These are phyloP conservation scores for Pleurotus citrinopileatus DNA, from an alignment of 768 basidiomycete species.

Conservation along the genomic window DNA sequence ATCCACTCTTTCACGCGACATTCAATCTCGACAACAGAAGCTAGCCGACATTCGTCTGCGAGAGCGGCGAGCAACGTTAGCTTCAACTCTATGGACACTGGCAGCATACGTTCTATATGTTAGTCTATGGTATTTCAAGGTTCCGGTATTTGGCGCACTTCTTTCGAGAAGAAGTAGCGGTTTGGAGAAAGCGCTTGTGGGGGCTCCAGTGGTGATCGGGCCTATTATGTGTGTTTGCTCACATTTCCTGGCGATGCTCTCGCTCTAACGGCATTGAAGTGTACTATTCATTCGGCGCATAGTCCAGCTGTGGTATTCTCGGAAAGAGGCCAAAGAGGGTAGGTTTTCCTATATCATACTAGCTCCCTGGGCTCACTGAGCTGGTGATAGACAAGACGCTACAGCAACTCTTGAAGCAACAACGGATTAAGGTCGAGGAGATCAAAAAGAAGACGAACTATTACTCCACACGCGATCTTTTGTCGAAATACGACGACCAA, in stretches of 20 bases:
- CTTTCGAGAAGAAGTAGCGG: constrained; percentile 22
- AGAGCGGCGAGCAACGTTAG: constrained; percentile 74
- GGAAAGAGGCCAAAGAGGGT: constrained; percentile 83
- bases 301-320: constrained; percentile 80
- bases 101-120: constrained; percentile 72
- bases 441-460: constrained; percentile 98
- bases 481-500: constrained; percentile 85
- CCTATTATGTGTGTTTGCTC: constrained; percentile 68
- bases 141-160: too few species aligned
- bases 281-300: constrained; percentile 77
- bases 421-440: constrained; percentile 86
- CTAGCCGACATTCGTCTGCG: constrained; percentile 84
- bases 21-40: constrained; percentile 69
- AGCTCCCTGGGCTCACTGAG: constrained; percentile 1
- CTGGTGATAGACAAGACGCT: constrained; percentile 71
- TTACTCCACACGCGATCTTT: constrained; percentile 84
- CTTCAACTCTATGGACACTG: constrained; percentile 77
- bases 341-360: constrained; percentile 14
- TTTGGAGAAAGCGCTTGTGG: constrained; percentile 44
- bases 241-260: constrained; percentile 5
- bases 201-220: constrained; percentile 62
- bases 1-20: constrained; percentile 59
- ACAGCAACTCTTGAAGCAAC: constrained; percentile 67
- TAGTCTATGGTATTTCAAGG: constrained; percentile 67
- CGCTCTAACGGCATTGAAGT: constrained; percentile 31